Conservation (phyloP, 331 rosid genomes). For the Phaseolus coccineus region DNA sequence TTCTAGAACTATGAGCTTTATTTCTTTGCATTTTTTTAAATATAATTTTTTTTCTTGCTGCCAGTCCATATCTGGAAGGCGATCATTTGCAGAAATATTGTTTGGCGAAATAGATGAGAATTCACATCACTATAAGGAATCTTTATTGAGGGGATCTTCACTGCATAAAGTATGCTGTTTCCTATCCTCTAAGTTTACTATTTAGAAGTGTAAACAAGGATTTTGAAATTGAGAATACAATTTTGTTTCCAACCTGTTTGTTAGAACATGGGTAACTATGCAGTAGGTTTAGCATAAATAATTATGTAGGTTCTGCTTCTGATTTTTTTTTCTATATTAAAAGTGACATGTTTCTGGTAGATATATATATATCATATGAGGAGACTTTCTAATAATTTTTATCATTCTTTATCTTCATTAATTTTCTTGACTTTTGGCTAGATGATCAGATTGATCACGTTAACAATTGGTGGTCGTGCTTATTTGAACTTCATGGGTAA, state of each 20-base stretch:
- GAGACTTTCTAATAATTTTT: conserved; percentile 15
- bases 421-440: conserved; percentile 49
- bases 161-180: conserved; percentile 78
- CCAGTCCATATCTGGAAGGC: conserved; percentile 94
- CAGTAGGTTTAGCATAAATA: background rate
- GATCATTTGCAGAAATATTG: conserved; percentile 87
- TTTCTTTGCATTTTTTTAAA: conserved; percentile 15
- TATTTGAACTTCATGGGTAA: conserved; percentile 98
- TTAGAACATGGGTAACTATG: conserved; percentile 11
- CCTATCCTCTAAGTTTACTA: conserved; percentile 22
- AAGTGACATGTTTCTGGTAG: conserved; percentile 13
- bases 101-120: conserved; percentile 68
- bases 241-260: conserved; percentile 2
- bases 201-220: conserved; percentile 29
- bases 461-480: conserved; percentile 78
- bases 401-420: conserved; percentile 26
- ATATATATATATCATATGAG: background rate
- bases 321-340: background rate
- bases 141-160: conserved; percentile 82
- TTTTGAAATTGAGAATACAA: conserved; percentile 8
- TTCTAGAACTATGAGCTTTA: background rate
- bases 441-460: conserved; percentile 90
- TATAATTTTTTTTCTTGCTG: conserved; percentile 36
- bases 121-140: conserved; percentile 56
- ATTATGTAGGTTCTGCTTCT: background rate